These are phyloP conservation scores for Metschnikowia kunwiensis DNA, from an alignment of 805 yeast genomes.

Conservation along the genomic window DNA sequence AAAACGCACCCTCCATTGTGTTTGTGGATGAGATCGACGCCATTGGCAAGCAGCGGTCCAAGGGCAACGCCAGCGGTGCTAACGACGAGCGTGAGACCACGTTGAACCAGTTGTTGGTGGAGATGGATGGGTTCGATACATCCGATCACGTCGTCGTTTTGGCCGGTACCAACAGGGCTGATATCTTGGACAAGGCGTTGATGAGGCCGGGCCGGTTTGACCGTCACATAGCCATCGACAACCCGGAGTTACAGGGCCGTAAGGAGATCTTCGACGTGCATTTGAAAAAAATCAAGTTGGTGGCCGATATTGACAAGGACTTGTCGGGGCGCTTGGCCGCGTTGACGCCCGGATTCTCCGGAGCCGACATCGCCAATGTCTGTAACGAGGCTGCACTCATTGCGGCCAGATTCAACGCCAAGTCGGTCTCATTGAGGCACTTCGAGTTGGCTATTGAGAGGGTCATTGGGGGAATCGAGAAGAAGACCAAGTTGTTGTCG, in stretches of 20 bases:
- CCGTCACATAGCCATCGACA: slow-evolving; percentile 86
- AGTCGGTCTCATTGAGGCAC: slow-evolving; percentile 65
- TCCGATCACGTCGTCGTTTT: slow-evolving; percentile 92
- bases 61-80: slow-evolving; percentile 76
- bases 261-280: slow-evolving; percentile 90
- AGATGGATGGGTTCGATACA: slow-evolving; percentile 95
- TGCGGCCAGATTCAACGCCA: slow-evolving; percentile 81
- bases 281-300: slow-evolving; percentile 65
- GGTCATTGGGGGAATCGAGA: slow-evolving; percentile 94
- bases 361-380: slow-evolving; percentile 97
- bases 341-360: slow-evolving; percentile 95
- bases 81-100: slow-evolving; percentile 98
- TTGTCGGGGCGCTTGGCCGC: slow-evolving; percentile 90
- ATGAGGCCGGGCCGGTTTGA: slow-evolving; percentile 98
- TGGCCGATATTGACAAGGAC: slow-evolving; percentile 37
- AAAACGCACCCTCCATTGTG: slow-evolving; percentile 89
- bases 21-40: slow-evolving; percentile 99
- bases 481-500: slow-evolving; percentile 82
- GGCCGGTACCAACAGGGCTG: slow-evolving; percentile 97
- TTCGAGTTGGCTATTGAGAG: slow-evolving; percentile 97
- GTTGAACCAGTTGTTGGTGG: slow-evolving; percentile 90
- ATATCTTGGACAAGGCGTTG: slow-evolving; percentile 87
- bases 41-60: slow-evolving; percentile 78
- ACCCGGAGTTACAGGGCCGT: slow-evolving; percentile 93
- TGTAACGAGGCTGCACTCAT: slow-evolving; percentile 97